Conservation (phyloP, 768 basidiomycete genomes). For the Boletellus ananas region DNA sequence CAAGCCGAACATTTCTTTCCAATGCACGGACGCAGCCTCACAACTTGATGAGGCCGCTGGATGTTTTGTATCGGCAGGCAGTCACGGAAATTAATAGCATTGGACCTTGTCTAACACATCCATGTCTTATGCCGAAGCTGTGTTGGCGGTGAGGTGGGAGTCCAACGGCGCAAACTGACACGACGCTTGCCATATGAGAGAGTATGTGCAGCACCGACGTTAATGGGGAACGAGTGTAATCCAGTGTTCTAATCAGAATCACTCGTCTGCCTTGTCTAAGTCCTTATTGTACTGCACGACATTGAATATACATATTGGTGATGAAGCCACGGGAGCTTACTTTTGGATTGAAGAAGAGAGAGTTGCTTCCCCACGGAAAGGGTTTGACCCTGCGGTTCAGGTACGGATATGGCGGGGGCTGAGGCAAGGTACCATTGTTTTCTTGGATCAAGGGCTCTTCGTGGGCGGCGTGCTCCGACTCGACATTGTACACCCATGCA, state of each 20-base stretch:
- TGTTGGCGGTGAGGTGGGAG: not conserved
- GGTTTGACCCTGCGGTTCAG: slow-evolving; percentile 74
- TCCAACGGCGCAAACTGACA: not conserved
- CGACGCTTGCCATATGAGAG: not conserved
- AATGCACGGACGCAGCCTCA: too few species aligned
- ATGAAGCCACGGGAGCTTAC: slow-evolving; percentile 38
- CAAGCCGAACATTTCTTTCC: too few species aligned
- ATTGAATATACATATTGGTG: slow-evolving; percentile 1
- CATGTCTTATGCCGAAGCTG: not conserved
- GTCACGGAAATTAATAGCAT: not conserved
- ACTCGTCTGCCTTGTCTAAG: slow-evolving; percentile 37
- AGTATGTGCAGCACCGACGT: not conserved
- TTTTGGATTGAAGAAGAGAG: slow-evolving; percentile 75
- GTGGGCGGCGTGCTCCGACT: slow-evolving; percentile 68
- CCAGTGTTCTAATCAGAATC: slow-evolving; percentile 1
- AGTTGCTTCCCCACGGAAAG: slow-evolving; percentile 84
- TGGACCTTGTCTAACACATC: not conserved
- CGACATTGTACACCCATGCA: slow-evolving; percentile 50
- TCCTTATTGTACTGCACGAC: slow-evolving; percentile 59
- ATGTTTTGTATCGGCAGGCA: not conserved
- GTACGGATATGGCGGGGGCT: slow-evolving; percentile 69
- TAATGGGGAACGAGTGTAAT: not conserved
- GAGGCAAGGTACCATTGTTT: slow-evolving; percentile 69
- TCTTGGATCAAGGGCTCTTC: slow-evolving; percentile 65
- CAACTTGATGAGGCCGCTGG: too few species aligned